Evolutionary conservation across 2,329 filamentous ascomycete genomes (phyloP).

Genomic region (Neopestalotiopsis rosae): DNA sequence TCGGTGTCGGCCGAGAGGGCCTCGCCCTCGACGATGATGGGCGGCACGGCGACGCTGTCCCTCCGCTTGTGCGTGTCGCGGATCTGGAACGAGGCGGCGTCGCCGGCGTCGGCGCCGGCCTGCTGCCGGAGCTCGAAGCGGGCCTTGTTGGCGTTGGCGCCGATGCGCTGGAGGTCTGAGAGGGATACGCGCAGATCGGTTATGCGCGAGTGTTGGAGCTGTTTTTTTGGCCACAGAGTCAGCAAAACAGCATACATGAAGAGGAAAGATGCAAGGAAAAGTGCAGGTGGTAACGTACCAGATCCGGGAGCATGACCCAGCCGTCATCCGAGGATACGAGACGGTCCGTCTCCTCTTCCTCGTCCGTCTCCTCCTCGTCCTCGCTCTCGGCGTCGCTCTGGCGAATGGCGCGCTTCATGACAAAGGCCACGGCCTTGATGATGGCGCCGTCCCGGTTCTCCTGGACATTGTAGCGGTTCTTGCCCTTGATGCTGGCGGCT

Average conservation of each 20-base stretch:
- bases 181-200: conserved; percentile 40
- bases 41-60: conserved; percentile 25
- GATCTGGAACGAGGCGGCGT: conserved; percentile 41
- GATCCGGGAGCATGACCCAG: conserved; percentile 44
- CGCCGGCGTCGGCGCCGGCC: conserved; percentile 27
- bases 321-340: conserved; percentile 44
- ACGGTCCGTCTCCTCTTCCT: conserved; percentile 33
- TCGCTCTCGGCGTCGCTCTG: conserved; percentile 29
- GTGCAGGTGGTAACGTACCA: conserved; percentile 37
- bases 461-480: conserved; percentile 46
- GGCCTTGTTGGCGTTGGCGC: conserved; percentile 42
- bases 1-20: conserved; percentile 36
- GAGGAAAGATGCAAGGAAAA: too few relatives aligned
- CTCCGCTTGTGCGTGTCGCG: conserved; percentile 36
- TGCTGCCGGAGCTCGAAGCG: conserved; percentile 40
- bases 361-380: conserved; percentile 39
- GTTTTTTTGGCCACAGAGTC: conserved; percentile 7
- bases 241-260: background rate
- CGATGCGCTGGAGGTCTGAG: conserved; percentile 38
- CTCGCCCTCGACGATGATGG: conserved; percentile 37
- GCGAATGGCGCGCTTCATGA: conserved; percentile 44
- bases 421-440: conserved; percentile 46
- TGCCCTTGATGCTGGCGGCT: conserved; percentile 44
- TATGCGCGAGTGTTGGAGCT: conserved; percentile 43
- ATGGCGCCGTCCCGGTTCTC: conserved; percentile 46